Base-by-base conservation (phyloP, 192 early-diverging fungal genomes). In the Rhizophagus clarus region DNA sequence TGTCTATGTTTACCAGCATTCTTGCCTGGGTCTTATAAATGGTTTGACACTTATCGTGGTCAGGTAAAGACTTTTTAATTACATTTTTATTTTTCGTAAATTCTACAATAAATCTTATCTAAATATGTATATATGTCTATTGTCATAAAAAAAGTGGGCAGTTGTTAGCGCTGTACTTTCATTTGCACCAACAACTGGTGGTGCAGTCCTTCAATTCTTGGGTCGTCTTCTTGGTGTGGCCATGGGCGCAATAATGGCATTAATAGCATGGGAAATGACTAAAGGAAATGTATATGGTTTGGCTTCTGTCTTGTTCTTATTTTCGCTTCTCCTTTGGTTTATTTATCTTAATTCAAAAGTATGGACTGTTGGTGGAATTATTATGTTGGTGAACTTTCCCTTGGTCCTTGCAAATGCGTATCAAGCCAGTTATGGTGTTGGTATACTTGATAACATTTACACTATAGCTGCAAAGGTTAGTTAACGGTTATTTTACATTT, bases 141-240 rank as follows among this genome's bases (percentile, higher is more conserved):
- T 8, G 8, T n/a, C n/a, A 11, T 12, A 29, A 66, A 31, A 66
- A 45, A n/a, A 70, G 72, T 85, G 84, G 84, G 80, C 84, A 11
- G 73, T 76, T 9, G 69, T 85, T 7, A 83, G 80, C 15, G 84
- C 82, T 0, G 60, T 85, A 22, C 71, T 83, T 45, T 83, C 82
- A 73, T 83, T 85, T 74, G 76, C 82, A 31, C 84, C 84, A 11
- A 79, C 80, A 14, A 76, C 81, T 24, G 84, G 84, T 3, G 83
- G 84, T 10, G 81, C 70, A 15, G 66, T 83, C 22, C 83, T 85
- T 76, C 82, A 81, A 81, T 84, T 83, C 12, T 79, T 85, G 70
- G 80, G 74, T 42, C 69, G 84, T 26, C 68, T 77, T 11, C 1
- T 79, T 28, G 84, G 84, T 45, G 81, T 83, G 7, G 61, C 76